phyloP scores from a whole-genome alignment of 1,284 basidiomycete genomes.

The Cutaneotrichosporon sp. region DNA sequence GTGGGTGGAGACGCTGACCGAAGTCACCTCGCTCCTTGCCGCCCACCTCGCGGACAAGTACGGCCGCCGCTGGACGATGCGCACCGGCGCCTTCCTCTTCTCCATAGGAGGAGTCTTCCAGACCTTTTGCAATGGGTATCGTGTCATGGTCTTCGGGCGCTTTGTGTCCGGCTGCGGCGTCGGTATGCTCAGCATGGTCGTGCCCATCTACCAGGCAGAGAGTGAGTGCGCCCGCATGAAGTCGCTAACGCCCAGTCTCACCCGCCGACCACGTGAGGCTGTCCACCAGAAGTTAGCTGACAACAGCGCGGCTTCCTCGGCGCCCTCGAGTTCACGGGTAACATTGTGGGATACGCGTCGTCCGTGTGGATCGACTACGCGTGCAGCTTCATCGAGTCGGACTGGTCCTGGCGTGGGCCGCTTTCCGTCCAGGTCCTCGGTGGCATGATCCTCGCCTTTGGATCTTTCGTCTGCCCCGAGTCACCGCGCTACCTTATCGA shows the following conservation, averaged over 20 bases:
- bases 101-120: conserved; percentile 86
- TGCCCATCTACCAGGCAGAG: conserved; percentile 79
- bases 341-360: conserved; percentile 90
- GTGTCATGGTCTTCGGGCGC: conserved; percentile 82
- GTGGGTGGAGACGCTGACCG: background rate
- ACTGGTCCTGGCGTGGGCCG: conserved; percentile 80
- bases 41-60: conserved; percentile 84
- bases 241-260: conserved; percentile 75
- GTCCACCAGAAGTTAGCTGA: conserved; percentile 24
- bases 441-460: conserved; percentile 75
- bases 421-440: conserved; percentile 87
- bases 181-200: conserved; percentile 89
- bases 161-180: conserved; percentile 91
- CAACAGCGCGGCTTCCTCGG: conserved; percentile 74
- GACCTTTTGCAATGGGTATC: conserved; percentile 81
- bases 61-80: conserved; percentile 83
- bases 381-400: conserved; percentile 80
- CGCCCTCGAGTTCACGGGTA: conserved; percentile 95
- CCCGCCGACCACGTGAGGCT: conserved; percentile 80
- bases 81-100: conserved; percentile 84
- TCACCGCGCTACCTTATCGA: conserved; percentile 94
- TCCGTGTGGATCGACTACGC: conserved; percentile 97
- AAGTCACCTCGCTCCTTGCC: conserved; percentile 86
- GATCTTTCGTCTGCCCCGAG: conserved; percentile 87
- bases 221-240: conserved; percentile 11